Percentiles rank a stretch among this genome's conserved stretches.
Conservation (phyloP, 371 early-diverging fungal genomes). For the Zopfochytrium polystomum region DNA sequence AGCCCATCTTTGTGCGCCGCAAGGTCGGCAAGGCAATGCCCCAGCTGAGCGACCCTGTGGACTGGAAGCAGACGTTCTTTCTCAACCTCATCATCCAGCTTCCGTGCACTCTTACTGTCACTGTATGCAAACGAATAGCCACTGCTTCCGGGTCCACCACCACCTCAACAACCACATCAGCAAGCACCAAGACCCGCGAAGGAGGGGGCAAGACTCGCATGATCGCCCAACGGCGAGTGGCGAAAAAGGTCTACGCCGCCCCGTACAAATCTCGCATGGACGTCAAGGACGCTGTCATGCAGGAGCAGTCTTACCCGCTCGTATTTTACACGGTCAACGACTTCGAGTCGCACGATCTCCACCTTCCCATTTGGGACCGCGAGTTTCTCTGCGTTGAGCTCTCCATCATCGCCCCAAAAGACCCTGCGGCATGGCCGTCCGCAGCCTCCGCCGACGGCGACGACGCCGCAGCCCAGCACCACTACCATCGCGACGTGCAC, state of each 20-base stretch:
- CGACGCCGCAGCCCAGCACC: too few relatives aligned
- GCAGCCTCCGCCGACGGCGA: too few relatives aligned
- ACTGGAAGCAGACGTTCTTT: conserved; percentile 83
- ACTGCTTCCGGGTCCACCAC: too few relatives aligned
- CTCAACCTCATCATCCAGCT: conserved; percentile 81
- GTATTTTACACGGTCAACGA: conserved; percentile 82
- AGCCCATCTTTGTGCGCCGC: too few relatives aligned
- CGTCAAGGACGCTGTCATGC: conserved; percentile 69
- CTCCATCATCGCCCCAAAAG: conserved; percentile 53
- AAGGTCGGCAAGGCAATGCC: too few relatives aligned
- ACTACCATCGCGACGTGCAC: too few relatives aligned
- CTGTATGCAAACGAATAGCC: conserved; percentile 67
- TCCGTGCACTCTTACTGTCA: conserved; percentile 75
- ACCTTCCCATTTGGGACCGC: conserved; percentile 66
- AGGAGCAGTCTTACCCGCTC: conserved; percentile 75
- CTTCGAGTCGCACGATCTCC: conserved; percentile 67
- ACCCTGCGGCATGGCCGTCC: too few relatives aligned
- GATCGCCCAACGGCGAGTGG: conserved; percentile 60
- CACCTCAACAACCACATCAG: too few relatives aligned
- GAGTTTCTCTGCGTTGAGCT: conserved; percentile 82
- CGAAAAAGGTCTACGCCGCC: conserved; percentile 73
- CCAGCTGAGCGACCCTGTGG: too few relatives aligned
- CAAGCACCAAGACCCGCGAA: conserved; percentile 6
- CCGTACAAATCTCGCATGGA: conserved; percentile 80
- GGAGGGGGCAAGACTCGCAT: conserved; percentile 29